A percentile compares a stretch with the other conserved stretches of the same genome.
Evolutionary conservation across 768 basidiomycete species (phyloP).

Genomic region (Xerocomellus chrysenteron): DNA sequence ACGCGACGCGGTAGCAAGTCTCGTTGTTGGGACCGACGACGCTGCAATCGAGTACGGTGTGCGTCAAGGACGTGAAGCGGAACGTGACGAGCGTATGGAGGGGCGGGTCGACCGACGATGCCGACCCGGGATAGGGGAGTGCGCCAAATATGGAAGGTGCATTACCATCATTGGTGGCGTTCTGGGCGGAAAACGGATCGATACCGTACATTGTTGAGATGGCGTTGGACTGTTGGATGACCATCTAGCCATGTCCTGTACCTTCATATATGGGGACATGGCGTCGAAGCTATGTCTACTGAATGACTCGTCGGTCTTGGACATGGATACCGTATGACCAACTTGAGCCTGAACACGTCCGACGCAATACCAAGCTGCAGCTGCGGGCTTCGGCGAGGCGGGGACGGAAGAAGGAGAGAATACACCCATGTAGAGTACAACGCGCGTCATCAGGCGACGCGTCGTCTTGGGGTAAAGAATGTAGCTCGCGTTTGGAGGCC

Average conservation of each 20-base stretch:
- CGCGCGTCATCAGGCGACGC: background rate
- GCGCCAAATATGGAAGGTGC: constrained; percentile 62
- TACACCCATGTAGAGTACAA: constrained; percentile 1
- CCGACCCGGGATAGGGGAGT: constrained; percentile 49
- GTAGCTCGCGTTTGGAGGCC: background rate
- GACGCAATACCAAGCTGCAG: background rate
- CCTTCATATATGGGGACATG: constrained; percentile 11
- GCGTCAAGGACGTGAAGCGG: constrained; percentile 50
- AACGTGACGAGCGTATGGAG: constrained; percentile 41
- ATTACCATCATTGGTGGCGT: constrained; percentile 10
- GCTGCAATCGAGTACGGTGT: constrained; percentile 53
- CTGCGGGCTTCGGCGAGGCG: background rate
- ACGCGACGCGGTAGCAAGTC: constrained; percentile 48
- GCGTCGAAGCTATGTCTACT: constrained; percentile 18
- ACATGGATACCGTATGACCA: background rate
- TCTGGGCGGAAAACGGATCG: constrained; percentile 31
- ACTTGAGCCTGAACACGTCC: background rate
- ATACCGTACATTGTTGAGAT: constrained; percentile 22
- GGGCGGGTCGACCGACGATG: constrained; percentile 25
- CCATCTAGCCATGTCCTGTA: background rate
- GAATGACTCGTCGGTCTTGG: background rate
- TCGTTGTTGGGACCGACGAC: constrained; percentile 52
- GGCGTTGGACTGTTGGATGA: background rate
- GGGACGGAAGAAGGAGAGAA: background rate
- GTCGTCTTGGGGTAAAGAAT: background rate